Conservation (phyloP, 169 alveolate genomes). For the Plasmodium gonderi region DNA sequence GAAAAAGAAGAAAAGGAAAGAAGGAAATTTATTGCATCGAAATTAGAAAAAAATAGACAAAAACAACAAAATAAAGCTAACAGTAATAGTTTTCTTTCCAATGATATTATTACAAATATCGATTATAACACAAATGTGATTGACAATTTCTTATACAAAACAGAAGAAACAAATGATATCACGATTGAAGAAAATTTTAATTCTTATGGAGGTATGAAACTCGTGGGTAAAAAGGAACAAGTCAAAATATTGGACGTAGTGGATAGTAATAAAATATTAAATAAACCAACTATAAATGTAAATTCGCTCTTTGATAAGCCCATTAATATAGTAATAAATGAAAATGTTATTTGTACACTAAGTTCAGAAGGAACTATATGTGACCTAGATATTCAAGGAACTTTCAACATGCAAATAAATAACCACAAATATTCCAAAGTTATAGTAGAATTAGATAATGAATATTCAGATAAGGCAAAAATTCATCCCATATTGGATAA, state of each 20-base stretch:
- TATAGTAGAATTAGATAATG: conserved; percentile 62
- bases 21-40: conserved; percentile 89
- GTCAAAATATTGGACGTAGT: conserved; percentile 60
- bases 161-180: conserved; percentile 9
- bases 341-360: conserved; percentile 54
- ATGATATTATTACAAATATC: conserved; percentile 12
- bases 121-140: conserved; percentile 30
- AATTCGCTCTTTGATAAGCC: conserved; percentile 65
- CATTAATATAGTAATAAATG: conserved; percentile 36
- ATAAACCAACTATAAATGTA: conserved; percentile 58
- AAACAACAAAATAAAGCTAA: conserved; percentile 74
- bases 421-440: conserved; percentile 59
- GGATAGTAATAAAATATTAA: conserved; percentile 18
- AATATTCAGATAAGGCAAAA: conserved; percentile 68
- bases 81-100: conserved; percentile 43
- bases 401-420: conserved; percentile 67
- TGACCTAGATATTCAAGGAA: conserved; percentile 74
- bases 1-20: conserved; percentile 92
- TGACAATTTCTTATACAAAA: conserved; percentile 41
- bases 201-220: conserved; percentile 55
- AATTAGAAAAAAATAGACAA: conserved; percentile 90
- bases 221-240: conserved; percentile 18
- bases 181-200: conserved; percentile 42
- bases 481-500: conserved; percentile 74
- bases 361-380: conserved; percentile 76